These are phyloP conservation scores for Lichenothelia convexa DNA, from an alignment of 495 filamentous ascomycete genomes.

Conservation along the genomic window DNA sequence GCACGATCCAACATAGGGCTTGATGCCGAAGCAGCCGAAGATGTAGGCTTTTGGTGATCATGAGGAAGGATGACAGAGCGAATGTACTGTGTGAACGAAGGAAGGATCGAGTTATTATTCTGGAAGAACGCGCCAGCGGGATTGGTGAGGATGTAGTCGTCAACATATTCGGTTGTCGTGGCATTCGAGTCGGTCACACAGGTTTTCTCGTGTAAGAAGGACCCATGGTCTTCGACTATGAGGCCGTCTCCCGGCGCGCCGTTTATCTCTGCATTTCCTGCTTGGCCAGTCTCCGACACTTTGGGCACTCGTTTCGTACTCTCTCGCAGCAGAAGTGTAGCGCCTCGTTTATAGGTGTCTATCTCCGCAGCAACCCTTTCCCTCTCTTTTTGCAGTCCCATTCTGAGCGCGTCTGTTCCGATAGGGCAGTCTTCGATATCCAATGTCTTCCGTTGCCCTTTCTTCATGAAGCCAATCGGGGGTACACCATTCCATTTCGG, in stretches of 20 bases:
- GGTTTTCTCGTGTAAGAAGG: slow-evolving; percentile 56
- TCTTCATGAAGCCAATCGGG: slow-evolving; percentile 77
- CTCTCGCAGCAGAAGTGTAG: slow-evolving; percentile 78
- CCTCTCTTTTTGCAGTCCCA: slow-evolving; percentile 57
- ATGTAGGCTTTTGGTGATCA: neutral
- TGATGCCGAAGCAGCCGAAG: neutral
- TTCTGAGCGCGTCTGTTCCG: slow-evolving; percentile 64
- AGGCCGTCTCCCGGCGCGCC: slow-evolving; percentile 4
- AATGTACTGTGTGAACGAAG: slow-evolving; percentile 75
- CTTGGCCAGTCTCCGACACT: slow-evolving; percentile 10
- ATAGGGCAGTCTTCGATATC: slow-evolving; percentile 98
- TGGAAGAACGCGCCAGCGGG: slow-evolving; percentile 92
- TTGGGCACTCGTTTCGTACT: slow-evolving; percentile 54
- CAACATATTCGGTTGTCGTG: slow-evolving; percentile 67
- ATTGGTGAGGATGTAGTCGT: slow-evolving; percentile 70
- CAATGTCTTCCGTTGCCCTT: slow-evolving; percentile 49
- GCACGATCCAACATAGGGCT: too few species aligned
- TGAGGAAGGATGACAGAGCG: slow-evolving; percentile 56
- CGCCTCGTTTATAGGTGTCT: slow-evolving; percentile 54
- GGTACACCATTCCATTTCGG: slow-evolving; percentile 36
- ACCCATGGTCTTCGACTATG: slow-evolving; percentile 17
- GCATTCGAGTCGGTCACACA: slow-evolving; percentile 76
- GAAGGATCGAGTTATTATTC: slow-evolving; percentile 98
- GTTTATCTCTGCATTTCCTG: slow-evolving; percentile 4
- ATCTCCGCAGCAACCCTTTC: slow-evolving; percentile 50